Evolutionary conservation across 345 rosid genomes (phyloP), one percentile per base, ranked within the genome.

Genomic region (Mercurialis annua): DNA sequence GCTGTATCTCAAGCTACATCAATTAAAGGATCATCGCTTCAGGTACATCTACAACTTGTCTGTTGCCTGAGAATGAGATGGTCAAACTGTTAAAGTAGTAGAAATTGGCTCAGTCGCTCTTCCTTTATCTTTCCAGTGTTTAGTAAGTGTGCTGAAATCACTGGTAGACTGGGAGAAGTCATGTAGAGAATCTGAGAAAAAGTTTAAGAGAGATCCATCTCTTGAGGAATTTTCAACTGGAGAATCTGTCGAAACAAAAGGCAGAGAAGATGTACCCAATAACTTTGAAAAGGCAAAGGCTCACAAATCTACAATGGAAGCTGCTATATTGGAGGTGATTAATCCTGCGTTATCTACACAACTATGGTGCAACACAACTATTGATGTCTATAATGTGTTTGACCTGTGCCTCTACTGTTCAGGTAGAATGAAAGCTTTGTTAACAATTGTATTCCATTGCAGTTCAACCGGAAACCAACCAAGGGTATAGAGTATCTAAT

Each of bases 261-360:
- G 68, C 78, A 76, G 79, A 83, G 92, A 87, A 64, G 99, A 91
- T 76, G 73, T 61, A 71, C 73, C 92, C 71, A 88, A 86, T 82
- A 80, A 84, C 73, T 91, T 91, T 82, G 97, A 91, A 83, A 94
- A 85, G 83, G 92, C 92, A 38, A 94, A 94, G 82, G 99, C 97
- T 83, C 97, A 89, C 81, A 89, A 93, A 74, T 85, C 96, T 76
- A 89, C 97, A 60, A 62, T 85, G 83, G 99, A 94, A 81, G 95
- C 96, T 72, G 97, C 95, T 53, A 69, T 87, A 60, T 80, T 87
- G 49, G 96, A 91, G 96, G 99, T 87, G 78, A 71, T 76, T 73
- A 23, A 61, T 67, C 11, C 54, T 62, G 55, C 66, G 58, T 50
- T 67, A 34, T 43, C 26, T 55, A 47, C 42, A 58, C 46, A 15